phyloP scores from a whole-genome alignment of 1,139 yeast species.

The Casaregolazyma lundiana region DNA sequence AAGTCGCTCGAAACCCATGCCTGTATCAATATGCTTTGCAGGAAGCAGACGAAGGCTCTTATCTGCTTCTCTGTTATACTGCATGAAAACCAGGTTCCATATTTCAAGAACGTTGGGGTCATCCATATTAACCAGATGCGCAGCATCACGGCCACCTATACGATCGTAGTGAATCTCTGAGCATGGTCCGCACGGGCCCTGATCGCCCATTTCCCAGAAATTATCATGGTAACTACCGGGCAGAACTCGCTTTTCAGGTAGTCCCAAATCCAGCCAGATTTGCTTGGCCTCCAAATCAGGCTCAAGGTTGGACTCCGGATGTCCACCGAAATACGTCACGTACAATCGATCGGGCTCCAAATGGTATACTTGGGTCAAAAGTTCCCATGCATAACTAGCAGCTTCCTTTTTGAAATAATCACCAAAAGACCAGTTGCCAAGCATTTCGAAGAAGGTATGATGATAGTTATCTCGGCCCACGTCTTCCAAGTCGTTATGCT shows the following conservation, averaged over 20 bases:
- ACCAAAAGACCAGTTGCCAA: conserved; percentile 99
- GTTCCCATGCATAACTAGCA: conserved; percentile 82
- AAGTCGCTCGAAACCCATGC: conserved; percentile 97
- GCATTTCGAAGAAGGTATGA: conserved; percentile 97
- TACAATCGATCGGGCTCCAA: conserved; percentile 74
- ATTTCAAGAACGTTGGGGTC: conserved; percentile 97
- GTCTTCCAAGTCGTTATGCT: conserved; percentile 96
- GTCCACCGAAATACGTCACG: conserved; percentile 96
- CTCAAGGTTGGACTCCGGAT: conserved; percentile 70
- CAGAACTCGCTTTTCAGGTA: conserved; percentile 82
- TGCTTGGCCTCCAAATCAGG: conserved; percentile 93
- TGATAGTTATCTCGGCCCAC: conserved; percentile 97
- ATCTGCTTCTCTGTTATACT: conserved; percentile 89
- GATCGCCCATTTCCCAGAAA: conserved; percentile 99
- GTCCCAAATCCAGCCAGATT: conserved; percentile 83
- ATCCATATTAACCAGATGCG: conserved; percentile 84
- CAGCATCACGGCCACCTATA: conserved; percentile 95
- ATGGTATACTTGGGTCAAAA: conserved; percentile 78
- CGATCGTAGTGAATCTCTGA: conserved; percentile 96
- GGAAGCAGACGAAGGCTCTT: conserved; percentile 80
- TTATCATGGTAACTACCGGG: conserved; percentile 90
- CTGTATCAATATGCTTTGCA: conserved; percentile 93
- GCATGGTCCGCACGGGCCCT: conserved; percentile 99
- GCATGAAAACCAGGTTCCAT: conserved; percentile 97
- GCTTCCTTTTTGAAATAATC: conserved; percentile 97